A percentile compares a stretch with the other conserved stretches of the same genome.
These are phyloP conservation scores for Xenoacremonium recifei DNA, from an alignment of 2,329 filamentous ascomycete genomes.

Conservation along the genomic window DNA sequence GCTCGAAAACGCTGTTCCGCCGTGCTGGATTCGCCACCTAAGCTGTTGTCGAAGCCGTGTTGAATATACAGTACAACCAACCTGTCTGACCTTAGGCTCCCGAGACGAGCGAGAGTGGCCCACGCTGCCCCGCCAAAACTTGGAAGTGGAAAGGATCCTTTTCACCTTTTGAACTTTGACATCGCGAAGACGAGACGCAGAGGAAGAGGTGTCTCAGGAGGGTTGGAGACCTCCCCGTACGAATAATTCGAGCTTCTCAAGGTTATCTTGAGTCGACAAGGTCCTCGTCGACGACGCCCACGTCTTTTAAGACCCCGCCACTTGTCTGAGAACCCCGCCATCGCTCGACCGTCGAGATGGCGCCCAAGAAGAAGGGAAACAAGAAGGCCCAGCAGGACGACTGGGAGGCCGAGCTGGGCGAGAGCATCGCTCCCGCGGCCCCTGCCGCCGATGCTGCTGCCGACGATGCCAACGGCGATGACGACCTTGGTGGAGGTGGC, in stretches of 20 bases:
- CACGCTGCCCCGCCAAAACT: slow-evolving; percentile 23
- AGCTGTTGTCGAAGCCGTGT: slow-evolving; percentile 12
- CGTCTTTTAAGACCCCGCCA: too few relatives aligned
- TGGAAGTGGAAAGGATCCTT: too few relatives aligned
- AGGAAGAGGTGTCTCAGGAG: too few relatives aligned
- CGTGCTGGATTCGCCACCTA: slow-evolving; percentile 25
- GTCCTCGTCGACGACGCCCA: neutral
- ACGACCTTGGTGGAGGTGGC: slow-evolving; percentile 56
- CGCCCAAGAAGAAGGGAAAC: slow-evolving; percentile 89
- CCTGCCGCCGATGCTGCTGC: slow-evolving; percentile 46
- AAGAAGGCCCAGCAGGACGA: slow-evolving; percentile 82
- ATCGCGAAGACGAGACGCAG: too few relatives aligned
- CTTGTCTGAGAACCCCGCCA: too few relatives aligned
- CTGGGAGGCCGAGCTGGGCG: slow-evolving; percentile 92
- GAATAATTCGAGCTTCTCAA: too few relatives aligned
- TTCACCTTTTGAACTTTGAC: too few relatives aligned
- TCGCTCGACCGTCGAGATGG: slow-evolving; percentile 56
- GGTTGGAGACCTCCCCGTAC: too few relatives aligned
- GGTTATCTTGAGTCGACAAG: neutral
- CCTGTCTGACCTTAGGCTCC: too few relatives aligned
- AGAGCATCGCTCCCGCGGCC: slow-evolving; percentile 64
- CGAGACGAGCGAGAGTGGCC: neutral
- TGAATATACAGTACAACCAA: slow-evolving; percentile 14
- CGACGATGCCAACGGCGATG: slow-evolving; percentile 47
- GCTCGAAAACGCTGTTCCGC: slow-evolving; percentile 14